Percentiles rank a stretch among this genome's conserved stretches.
Evolutionary conservation across 768 basidiomycete genomes (phyloP).

Genomic region (Lyophyllum decastes): DNA sequence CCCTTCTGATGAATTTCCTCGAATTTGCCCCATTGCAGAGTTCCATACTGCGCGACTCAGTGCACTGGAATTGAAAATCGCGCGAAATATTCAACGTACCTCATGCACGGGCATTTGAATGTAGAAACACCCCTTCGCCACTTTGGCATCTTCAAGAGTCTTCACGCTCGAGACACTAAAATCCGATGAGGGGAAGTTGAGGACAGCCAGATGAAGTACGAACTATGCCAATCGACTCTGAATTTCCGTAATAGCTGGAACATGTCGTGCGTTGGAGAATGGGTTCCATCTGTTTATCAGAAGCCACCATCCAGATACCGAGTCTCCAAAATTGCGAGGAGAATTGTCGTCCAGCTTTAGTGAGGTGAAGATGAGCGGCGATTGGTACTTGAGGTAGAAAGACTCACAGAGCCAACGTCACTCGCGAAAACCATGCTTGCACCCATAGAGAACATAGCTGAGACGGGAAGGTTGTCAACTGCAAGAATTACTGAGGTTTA

Average conservation of each 20-base stretch:
- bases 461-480: conserved; percentile 92
- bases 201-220: conserved; percentile 29
- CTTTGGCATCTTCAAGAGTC: conserved; percentile 95
- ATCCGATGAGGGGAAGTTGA: conserved; percentile 9
- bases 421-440: conserved; percentile 88
- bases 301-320: conserved; percentile 95
- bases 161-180: conserved; percentile 91
- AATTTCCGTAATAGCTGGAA: conserved; percentile 91
- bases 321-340: conserved; percentile 92
- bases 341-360: conserved; percentile 89
- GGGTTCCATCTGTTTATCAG: conserved; percentile 93
- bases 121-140: conserved; percentile 84
- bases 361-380: background rate
- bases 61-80: background rate
- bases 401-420: conserved; percentile 85
- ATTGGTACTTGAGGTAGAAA: background rate
- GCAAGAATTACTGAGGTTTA: conserved; percentile 2
- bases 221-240: conserved; percentile 95
- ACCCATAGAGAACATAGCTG: conserved; percentile 91
- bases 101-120: conserved; percentile 95
- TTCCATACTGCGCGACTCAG: conserved; percentile 68
- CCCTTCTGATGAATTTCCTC: conserved; percentile 88
- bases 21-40: conserved; percentile 86
- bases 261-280: conserved; percentile 71
- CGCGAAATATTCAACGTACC: conserved; percentile 38